These are phyloP conservation scores for Acanthochlamys bracteata DNA, from an alignment of 106 monocot genomes.

Conservation along the genomic window DNA sequence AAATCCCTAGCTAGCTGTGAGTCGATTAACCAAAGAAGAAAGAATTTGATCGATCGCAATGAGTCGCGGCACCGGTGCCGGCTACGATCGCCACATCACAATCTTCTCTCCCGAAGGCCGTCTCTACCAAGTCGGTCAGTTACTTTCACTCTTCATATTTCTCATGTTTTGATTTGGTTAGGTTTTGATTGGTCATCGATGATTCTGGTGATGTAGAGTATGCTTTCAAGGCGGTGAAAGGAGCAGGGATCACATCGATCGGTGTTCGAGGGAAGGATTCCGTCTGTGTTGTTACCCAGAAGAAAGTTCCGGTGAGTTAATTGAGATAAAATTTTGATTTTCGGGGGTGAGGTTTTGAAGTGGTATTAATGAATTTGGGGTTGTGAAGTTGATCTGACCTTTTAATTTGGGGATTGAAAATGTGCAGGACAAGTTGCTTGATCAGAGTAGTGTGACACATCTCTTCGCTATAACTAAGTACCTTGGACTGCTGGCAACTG, in stretches of 20 bases:
- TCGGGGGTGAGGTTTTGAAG: too few relatives aligned
- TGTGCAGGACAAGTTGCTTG: slow-evolving; percentile 80
- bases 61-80: slow-evolving; percentile 93
- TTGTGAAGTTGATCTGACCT: neutral
- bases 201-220: slow-evolving; percentile 34
- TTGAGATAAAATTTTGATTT: too few relatives aligned
- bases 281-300: slow-evolving; percentile 77
- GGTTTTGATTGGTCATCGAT: neutral
- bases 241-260: slow-evolving; percentile 61
- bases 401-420: neutral
- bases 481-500: slow-evolving; percentile 65
- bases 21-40: too few relatives aligned
- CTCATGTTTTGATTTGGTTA: neutral
- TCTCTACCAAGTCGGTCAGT: slow-evolving; percentile 95
- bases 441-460: slow-evolving; percentile 75
- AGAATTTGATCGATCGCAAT: slow-evolving; percentile 18
- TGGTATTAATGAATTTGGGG: too few relatives aligned
- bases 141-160: neutral
- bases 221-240: slow-evolving; percentile 87
- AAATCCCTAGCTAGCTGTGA: neutral
- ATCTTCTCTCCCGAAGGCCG: slow-evolving; percentile 99
- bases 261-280: slow-evolving; percentile 74
- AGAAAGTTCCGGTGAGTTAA: slow-evolving; percentile 69
- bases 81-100: slow-evolving; percentile 99
- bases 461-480: slow-evolving; percentile 72